Percentiles rank a stretch among this genome's conserved stretches.
Conservation (phyloP, 139 green algal species). For the Tetradesmus obliquus region DNA sequence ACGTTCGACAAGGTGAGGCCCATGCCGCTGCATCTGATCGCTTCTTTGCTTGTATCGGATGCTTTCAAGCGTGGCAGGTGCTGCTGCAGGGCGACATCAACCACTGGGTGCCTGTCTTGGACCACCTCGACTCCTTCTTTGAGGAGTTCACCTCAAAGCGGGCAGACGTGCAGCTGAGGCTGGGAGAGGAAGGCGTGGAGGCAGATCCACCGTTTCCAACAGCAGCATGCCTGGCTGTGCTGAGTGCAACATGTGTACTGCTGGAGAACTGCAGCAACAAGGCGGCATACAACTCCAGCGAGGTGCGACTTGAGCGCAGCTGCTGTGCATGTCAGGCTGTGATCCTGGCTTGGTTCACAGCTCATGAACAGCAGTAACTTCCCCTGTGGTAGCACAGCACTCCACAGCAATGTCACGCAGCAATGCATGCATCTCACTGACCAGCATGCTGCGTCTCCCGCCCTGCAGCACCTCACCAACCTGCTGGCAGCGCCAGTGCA, state of each 20-base stretch:
- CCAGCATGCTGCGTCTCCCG: background rate
- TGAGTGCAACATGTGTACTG: conserved; percentile 79
- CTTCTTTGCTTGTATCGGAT: background rate
- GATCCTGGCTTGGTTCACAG: background rate
- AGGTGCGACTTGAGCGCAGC: conserved; percentile 66
- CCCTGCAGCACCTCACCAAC: conserved; percentile 74
- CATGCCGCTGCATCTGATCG: background rate
- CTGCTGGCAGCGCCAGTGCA: conserved; percentile 78
- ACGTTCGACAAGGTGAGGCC: conserved; percentile 79
- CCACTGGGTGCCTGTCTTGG: conserved; percentile 91
- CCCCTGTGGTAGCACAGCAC: background rate
- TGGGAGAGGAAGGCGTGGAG: background rate
- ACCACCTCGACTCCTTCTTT: conserved; percentile 88
- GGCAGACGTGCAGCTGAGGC: conserved; percentile 74
- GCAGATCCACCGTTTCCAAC: conserved; percentile 70
- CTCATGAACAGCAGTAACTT: background rate
- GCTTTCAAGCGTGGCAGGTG: background rate
- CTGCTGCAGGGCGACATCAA: conserved; percentile 88
- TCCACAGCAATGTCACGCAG: background rate
- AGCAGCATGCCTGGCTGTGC: conserved; percentile 68
- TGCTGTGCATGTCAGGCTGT: background rate
- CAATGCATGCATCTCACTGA: background rate
- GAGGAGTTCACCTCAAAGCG: conserved; percentile 71
- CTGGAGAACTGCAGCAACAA: conserved; percentile 96
- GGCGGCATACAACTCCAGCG: conserved; percentile 89